Evolutionary conservation across 228 moss, liverwort and hornwort genomes (phyloP), one percentile per base, ranked within the genome.

Genomic region (Sphagnum fallax): DNA sequence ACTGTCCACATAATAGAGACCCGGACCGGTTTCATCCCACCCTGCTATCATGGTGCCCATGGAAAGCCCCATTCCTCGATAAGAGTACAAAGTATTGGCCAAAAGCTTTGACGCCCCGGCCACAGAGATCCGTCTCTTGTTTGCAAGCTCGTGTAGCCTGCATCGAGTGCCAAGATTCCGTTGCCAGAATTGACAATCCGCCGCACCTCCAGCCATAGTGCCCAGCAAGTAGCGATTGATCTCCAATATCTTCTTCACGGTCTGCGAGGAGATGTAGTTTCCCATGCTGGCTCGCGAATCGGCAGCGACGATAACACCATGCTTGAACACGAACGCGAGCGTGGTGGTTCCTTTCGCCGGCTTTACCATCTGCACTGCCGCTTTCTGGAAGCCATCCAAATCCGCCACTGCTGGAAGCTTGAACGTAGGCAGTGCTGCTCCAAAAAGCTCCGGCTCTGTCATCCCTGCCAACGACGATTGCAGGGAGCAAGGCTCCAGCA

Each of bases 1-100:
- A 64, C 89, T 93, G 67, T 93, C 93, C 72, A 93, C 93, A 64
- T 93, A 93, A 67, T 91, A 91, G 51, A 93, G 71, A 32, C 91
- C 91, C 66, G 93, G 93, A 55, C 93, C 91, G 32, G 95, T 96
- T 84, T 96, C 95, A 70, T 95, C 95, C 95, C 95, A 95, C 60
- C 95, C 95, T 67, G 92, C 95, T 76, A 92, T 95, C 95, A 92
- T 95, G 62, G 95, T 96, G 71, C 95, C 95, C 95, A 96, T 96
- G 16, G 89, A 96, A 48, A 96, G 84, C 68, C 95, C 95, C 95
- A 96, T 96, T 89, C 95, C 95, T 83, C 95, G 75, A 8, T 96
- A 96, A 1, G 95, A 96, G 48, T 92, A 95, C 11, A 95, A 74
- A 8, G 92, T 92, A 71, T 96, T 96, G 47, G 95, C 95, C 50